Evolutionary conservation across 2,329 filamentous ascomycete genomes (phyloP).

Genomic region (Aspergillus sp.): DNA sequence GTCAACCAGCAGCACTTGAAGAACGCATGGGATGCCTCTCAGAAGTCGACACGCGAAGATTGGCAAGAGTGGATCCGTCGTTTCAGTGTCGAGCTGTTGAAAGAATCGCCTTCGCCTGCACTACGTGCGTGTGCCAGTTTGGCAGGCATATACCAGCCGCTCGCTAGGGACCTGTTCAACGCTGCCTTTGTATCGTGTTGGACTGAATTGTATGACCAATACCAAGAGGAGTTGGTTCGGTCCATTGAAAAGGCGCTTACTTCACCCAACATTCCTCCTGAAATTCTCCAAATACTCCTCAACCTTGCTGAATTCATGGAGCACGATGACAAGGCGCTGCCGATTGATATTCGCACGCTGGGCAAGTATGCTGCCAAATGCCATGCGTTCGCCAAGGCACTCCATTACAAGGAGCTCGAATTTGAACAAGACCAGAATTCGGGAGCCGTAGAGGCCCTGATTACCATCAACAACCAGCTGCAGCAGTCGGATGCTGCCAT

Average conservation of each 20-base stretch:
- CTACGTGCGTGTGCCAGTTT: conserved; percentile 85
- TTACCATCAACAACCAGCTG: conserved; percentile 98
- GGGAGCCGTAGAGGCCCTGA: conserved; percentile 89
- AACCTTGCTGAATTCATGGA: conserved; percentile 99
- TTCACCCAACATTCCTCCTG: conserved; percentile 89
- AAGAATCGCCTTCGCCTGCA: conserved; percentile 93
- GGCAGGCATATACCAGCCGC: conserved; percentile 80
- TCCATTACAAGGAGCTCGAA: conserved; percentile 98
- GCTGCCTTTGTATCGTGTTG: conserved; percentile 98
- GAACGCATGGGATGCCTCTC: conserved; percentile 91
- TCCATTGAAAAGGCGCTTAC: conserved; percentile 94
- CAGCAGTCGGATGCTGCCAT: conserved; percentile 98
- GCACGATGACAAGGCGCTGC: conserved; percentile 95
- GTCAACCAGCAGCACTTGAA: conserved; percentile 98
- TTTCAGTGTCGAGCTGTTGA: conserved; percentile 89
- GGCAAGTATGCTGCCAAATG: conserved; percentile 94
- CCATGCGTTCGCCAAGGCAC: conserved; percentile 93
- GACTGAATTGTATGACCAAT: conserved; percentile 94
- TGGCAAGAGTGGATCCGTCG: conserved; percentile 99
- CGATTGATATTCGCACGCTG: conserved; percentile 90
- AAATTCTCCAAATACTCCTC: conserved; percentile 85
- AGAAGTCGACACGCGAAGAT: conserved; percentile 95
- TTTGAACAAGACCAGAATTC: conserved; percentile 97
- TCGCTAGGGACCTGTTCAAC: conserved; percentile 93
- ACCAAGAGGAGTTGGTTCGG: conserved; percentile 90